Base-by-base conservation (phyloP, 164 flowering plant species). In the Umbellularia californica region DNA sequence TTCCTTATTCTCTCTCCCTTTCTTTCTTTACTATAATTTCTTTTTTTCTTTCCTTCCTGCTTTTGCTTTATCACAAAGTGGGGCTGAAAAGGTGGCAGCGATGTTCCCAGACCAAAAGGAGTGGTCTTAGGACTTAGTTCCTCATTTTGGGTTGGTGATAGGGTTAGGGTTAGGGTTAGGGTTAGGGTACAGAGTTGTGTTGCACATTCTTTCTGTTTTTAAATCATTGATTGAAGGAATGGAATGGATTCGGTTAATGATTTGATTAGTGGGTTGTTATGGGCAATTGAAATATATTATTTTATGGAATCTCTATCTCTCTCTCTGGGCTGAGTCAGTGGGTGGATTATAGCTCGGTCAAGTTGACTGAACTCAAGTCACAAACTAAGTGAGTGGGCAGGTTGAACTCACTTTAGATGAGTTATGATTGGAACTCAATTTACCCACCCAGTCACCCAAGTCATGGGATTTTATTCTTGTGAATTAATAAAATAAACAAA, bases 51-150 rank as follows among this genome's bases (percentile, higher is more conserved):
- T 70, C 72, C 72, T 50, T 70, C 75, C 70, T 22, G 27, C 73
- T 70, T 73, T 90, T 84, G 81, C 93, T 90, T 90, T 90, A 77
- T 84, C 85, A 81, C 81, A 86, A 88, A 88, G 92, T 82, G 28
- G 84, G 84, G 82, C 83, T 75, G 74, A 80, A 83, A 86, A 90
- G 88, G 85, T 78, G 82, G 78, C 81, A 83, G 82, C 85, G 82
- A 82, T 72, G 79, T 81, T 79, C 72, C 75, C 83, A 81, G 77
- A 62, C 65, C 74, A 72, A 83, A 83, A 79, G 81, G 69, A 73
- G 76, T 72, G 77, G 79, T 63, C 73, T 70, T 35, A 67, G 76
- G 72, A 52, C 58, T 62, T 60, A 58, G 7, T 50, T 68, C 50
- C 60, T 55, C 1, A 3, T 15, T 55, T 55, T 33, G 27, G 25